Evolutionary conservation across 164 flowering plant species (phyloP).

Genomic region (Nymphaea colorata): DNA sequence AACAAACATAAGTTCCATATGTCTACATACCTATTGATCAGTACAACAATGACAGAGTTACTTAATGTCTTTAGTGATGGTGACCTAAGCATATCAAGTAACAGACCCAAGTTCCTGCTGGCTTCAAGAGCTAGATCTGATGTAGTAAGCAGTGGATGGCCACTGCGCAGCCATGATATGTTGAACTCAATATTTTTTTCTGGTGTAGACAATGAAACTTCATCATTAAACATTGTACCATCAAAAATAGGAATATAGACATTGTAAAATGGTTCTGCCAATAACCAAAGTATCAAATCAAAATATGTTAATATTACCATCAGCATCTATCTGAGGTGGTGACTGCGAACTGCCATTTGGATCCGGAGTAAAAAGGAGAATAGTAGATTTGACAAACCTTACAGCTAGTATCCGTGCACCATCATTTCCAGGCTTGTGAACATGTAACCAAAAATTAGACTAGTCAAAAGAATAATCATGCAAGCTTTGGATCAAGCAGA

Average conservation of each 20-base stretch:
- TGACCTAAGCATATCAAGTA: constrained; percentile 84
- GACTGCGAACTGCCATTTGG: constrained; percentile 66
- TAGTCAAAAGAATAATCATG: neutral
- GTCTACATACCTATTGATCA: constrained; percentile 56
- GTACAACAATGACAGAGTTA: constrained; percentile 50
- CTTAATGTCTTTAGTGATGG: constrained; percentile 64
- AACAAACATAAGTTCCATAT: too few species aligned
- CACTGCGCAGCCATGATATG: constrained; percentile 84
- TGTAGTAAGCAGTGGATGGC: constrained; percentile 74
- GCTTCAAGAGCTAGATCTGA: constrained; percentile 86
- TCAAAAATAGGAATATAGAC: neutral
- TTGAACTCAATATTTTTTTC: constrained; percentile 45
- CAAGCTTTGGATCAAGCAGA: neutral
- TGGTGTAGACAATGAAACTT: constrained; percentile 5
- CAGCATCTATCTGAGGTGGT: constrained; percentile 29
- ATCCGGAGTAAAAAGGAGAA: constrained; percentile 90
- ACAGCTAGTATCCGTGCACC: constrained; percentile 63
- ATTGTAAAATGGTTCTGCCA: neutral
- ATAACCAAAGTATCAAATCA: neutral
- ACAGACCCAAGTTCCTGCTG: constrained; percentile 54
- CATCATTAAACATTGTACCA: neutral
- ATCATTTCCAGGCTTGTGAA: constrained; percentile 53
- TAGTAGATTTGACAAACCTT: constrained; percentile 70
- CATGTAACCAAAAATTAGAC: neutral
- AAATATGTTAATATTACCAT: constrained; percentile 30